phyloP scores from a whole-genome alignment of 208 protist species.

The Zelonia costaricensis region DNA sequence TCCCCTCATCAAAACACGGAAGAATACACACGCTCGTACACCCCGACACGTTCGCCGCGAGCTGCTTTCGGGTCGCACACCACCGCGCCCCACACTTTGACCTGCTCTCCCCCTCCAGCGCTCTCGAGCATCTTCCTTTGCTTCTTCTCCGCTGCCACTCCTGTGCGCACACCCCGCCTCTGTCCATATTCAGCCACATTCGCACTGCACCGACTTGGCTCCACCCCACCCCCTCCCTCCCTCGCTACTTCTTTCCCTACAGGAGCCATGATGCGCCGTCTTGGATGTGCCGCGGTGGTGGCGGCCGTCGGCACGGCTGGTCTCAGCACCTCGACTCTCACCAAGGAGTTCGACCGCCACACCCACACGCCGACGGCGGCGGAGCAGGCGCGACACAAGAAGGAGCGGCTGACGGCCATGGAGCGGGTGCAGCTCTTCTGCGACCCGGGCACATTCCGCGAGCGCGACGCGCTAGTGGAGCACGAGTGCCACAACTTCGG shows the following conservation, averaged over 20 bases:
- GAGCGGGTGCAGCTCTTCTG: conserved; percentile 94
- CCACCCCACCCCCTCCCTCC: too few relatives aligned
- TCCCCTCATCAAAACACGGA: too few relatives aligned
- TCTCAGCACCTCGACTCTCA: conserved; percentile 13
- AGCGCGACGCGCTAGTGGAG: conserved; percentile 91
- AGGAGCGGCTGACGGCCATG: conserved; percentile 94
- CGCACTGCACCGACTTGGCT: too few relatives aligned
- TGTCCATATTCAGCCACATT: too few relatives aligned
- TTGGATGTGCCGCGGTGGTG: conserved; percentile 22
- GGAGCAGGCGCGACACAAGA: conserved; percentile 80
- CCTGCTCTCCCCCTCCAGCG: too few relatives aligned
- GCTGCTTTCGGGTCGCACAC: too few relatives aligned
- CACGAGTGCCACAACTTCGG: conserved; percentile 95
- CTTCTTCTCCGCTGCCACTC: too few relatives aligned
- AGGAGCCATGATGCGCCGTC: conserved; percentile 40
- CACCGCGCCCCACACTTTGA: too few relatives aligned
- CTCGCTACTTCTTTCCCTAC: background rate
- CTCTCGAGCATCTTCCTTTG: too few relatives aligned
- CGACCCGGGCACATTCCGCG: conserved; percentile 92
- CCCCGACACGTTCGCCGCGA: too few relatives aligned
- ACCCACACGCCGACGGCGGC: conserved; percentile 35
- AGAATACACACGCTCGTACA: too few relatives aligned
- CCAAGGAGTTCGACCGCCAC: conserved; percentile 30
- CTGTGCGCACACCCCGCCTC: too few relatives aligned
- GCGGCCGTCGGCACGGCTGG: conserved; percentile 16